A percentile compares a stretch with the other conserved stretches of the same genome.
phyloP scores from a whole-genome alignment of 1,284 basidiomycete genomes.

The Ustilago cynodontis region DNA sequence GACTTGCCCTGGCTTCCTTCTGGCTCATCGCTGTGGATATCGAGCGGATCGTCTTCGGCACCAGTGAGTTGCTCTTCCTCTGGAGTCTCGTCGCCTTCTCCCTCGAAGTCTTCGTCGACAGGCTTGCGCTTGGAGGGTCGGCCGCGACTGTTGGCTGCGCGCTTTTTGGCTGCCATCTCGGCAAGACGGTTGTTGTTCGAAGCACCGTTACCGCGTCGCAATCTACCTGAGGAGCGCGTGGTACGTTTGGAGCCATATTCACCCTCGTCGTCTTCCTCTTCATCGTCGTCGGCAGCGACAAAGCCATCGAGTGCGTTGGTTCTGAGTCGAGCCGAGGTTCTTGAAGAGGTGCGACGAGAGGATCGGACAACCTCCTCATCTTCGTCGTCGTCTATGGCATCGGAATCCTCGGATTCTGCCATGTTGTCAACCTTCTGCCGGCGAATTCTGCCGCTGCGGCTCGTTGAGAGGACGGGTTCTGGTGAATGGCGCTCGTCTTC shows the following conservation, averaged over 20 bases:
- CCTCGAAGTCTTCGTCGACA: slow-evolving; percentile 46
- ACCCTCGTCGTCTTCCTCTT: slow-evolving; percentile 58
- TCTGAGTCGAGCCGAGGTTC: slow-evolving; percentile 13
- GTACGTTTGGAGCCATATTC: slow-evolving; percentile 44
- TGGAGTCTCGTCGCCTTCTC: slow-evolving; percentile 44
- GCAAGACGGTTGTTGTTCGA: slow-evolving; percentile 28
- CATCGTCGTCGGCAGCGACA: slow-evolving; percentile 60
- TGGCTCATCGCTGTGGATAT: slow-evolving; percentile 56
- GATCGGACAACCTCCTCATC: slow-evolving; percentile 31
- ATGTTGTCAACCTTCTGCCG: slow-evolving; percentile 12
- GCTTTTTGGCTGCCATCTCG: slow-evolving; percentile 51
- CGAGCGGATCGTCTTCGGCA: slow-evolving; percentile 51
- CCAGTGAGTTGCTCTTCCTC: slow-evolving; percentile 44
- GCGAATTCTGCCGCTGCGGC: slow-evolving; percentile 52
- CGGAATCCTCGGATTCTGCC: slow-evolving; percentile 43
- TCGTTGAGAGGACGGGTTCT: slow-evolving; percentile 24
- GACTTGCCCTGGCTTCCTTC: slow-evolving; percentile 54
- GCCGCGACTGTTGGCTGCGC: slow-evolving; percentile 34
- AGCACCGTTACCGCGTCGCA: slow-evolving; percentile 27
- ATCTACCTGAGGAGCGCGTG: slow-evolving; percentile 36
- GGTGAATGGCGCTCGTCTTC: slow-evolving; percentile 27
- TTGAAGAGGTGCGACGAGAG: slow-evolving; percentile 20
- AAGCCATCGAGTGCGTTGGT: slow-evolving; percentile 54
- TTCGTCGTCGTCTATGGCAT: slow-evolving; percentile 25
- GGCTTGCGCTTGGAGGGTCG: slow-evolving; percentile 20